A percentile compares a stretch with the other conserved stretches of the same genome.
Evolutionary conservation across 805 yeast species (phyloP).

Genomic region (Candida broadrunensis): DNA sequence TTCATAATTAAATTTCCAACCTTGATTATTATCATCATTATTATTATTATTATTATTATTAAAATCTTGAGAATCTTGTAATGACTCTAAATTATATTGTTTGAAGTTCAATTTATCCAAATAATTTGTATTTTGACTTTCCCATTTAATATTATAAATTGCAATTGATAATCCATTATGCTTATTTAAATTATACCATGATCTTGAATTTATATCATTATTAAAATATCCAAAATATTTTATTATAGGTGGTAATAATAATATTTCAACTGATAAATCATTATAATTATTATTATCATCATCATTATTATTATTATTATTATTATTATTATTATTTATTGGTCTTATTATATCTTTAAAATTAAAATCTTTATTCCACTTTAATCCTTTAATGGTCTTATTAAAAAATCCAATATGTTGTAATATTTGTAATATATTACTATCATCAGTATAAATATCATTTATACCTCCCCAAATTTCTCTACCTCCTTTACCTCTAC

Average conservation of each 20-base stretch:
- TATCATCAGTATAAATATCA: slow-evolving; percentile 90
- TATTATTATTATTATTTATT: slow-evolving; percentile 9
- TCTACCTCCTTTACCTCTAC: slow-evolving; percentile 21
- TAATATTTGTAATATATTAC: slow-evolving; percentile 73
- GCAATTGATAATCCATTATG: slow-evolving; percentile 83
- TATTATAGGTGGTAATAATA: slow-evolving; percentile 68
- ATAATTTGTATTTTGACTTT: slow-evolving; percentile 22
- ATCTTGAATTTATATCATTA: slow-evolving; percentile 69
- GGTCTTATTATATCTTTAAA: slow-evolving; percentile 24
- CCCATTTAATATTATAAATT: slow-evolving; percentile 56
- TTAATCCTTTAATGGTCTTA: slow-evolving; percentile 23
- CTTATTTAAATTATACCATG: slow-evolving; percentile 52
- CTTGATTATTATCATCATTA: slow-evolving; percentile 13
- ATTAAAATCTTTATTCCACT: slow-evolving; percentile 32
- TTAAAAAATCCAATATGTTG: slow-evolving; percentile 70
- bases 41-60: slow-evolving; percentile 14
- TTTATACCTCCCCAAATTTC: slow-evolving; percentile 78
- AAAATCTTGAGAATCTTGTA: slow-evolving; percentile 17
- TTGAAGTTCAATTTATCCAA: slow-evolving; percentile 28
- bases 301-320: slow-evolving; percentile 9
- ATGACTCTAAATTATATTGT: slow-evolving; percentile 21
- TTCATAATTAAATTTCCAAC: slow-evolving; percentile 32
- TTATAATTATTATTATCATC: slow-evolving; percentile 23
- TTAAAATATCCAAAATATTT: slow-evolving; percentile 63
- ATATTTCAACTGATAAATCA: slow-evolving; percentile 56